A percentile compares a stretch with the other conserved stretches of the same genome.
Evolutionary conservation across 192 early-diverging fungal genomes (phyloP).

Genomic region (Mortierella claussenii): DNA sequence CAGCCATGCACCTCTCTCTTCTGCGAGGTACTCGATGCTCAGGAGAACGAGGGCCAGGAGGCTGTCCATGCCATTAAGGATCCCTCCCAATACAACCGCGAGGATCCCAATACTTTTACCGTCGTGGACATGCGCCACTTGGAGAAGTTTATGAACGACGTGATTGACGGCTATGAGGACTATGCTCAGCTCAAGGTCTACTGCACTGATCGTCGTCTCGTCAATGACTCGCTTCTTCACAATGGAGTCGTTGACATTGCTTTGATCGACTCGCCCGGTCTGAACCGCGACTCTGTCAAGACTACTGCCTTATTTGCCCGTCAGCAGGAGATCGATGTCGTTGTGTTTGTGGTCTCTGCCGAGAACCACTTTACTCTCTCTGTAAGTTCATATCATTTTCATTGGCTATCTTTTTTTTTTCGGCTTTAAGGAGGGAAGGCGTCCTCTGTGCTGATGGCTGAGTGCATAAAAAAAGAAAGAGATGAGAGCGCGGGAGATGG

Average conservation of each 20-base stretch:
- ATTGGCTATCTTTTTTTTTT: conserved; percentile 4
- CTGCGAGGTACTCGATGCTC: conserved; percentile 94
- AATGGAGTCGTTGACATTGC: conserved; percentile 97
- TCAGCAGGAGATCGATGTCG: conserved; percentile 99
- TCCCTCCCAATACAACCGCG: conserved; percentile 72
- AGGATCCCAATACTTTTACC: conserved; percentile 77
- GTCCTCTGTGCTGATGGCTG: background rate
- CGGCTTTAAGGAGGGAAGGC: too few relatives aligned
- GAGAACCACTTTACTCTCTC: conserved; percentile 99
- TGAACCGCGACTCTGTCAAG: conserved; percentile 98
- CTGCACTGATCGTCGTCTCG: conserved; percentile 72
- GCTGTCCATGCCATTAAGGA: conserved; percentile 92
- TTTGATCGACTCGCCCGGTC: conserved; percentile 97
- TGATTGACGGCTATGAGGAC: conserved; percentile 86
- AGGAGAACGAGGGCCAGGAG: conserved; percentile 89
- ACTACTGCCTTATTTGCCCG: conserved; percentile 96
- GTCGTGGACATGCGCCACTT: conserved; percentile 78
- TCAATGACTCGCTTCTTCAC: conserved; percentile 82
- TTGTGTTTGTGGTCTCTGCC: conserved; percentile 98
- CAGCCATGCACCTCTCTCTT: conserved; percentile 98
- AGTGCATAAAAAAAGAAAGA: conserved; percentile 1
- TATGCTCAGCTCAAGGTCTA: conserved; percentile 97
- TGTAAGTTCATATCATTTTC: conserved; percentile 59
- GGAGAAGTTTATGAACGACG: conserved; percentile 74
- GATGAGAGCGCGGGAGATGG: background rate